phyloP scores from a whole-genome alignment of 208 protist genomes.

The Tetramitus jugosus region DNA sequence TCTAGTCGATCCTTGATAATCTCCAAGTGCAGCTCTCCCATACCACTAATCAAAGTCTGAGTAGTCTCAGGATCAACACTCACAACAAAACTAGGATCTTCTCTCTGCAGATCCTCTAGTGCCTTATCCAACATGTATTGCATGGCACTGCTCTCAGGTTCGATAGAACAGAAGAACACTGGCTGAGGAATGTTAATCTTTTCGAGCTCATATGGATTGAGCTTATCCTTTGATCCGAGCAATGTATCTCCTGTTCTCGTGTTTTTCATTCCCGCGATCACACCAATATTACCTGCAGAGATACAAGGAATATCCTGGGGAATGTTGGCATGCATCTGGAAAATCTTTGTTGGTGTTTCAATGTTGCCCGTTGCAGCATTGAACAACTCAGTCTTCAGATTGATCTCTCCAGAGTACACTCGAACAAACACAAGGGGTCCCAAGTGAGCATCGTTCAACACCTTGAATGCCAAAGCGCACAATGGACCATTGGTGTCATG shows the following conservation, averaged over 20 bases:
- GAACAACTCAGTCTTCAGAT: not conserved
- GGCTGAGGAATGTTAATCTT: constrained; percentile 34
- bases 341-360: constrained; percentile 27
- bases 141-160: constrained; percentile 26
- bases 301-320: constrained; percentile 12
- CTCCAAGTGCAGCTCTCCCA: constrained; percentile 32
- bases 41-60: constrained; percentile 35
- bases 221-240: not conserved
- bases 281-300: constrained; percentile 37
- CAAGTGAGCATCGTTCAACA: constrained; percentile 37
- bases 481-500: not conserved
- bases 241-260: constrained; percentile 44
- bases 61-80: constrained; percentile 17
- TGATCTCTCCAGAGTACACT: constrained; percentile 41
- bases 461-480: constrained; percentile 45
- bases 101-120: constrained; percentile 17
- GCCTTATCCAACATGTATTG: constrained; percentile 34
- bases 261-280: constrained; percentile 37
- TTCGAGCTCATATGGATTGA: not conserved
- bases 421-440: constrained; percentile 39
- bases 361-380: constrained; percentile 24
- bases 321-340: constrained; percentile 27
- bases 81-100: constrained; percentile 35
- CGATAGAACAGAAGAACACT: constrained; percentile 48
- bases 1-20: constrained; percentile 21